Percentiles rank a stretch among this genome's conserved stretches.
Conservation (phyloP, 1,284 basidiomycete species). For the Malassezia vespertilionis region DNA sequence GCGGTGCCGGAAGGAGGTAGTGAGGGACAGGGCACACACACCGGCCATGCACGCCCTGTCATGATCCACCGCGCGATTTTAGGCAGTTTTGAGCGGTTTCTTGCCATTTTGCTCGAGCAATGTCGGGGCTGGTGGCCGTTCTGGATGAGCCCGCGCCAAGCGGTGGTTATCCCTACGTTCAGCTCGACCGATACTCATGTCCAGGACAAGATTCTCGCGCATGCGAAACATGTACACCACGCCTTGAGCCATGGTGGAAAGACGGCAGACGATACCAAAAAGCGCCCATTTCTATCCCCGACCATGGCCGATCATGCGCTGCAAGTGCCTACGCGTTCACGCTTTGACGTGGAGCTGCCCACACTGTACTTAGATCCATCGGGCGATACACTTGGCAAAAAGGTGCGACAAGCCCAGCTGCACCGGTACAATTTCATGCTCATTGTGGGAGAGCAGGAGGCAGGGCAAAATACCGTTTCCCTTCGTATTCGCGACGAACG, state of each 20-base stretch:
- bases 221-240: constrained; percentile 22
- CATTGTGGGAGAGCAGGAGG: constrained; percentile 39
- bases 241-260: constrained; percentile 20
- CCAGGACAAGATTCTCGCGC: constrained; percentile 12
- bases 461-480: constrained; percentile 24
- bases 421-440: constrained; percentile 36
- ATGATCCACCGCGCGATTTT: constrained; percentile 47
- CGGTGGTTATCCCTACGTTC: constrained; percentile 29
- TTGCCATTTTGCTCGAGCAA: constrained; percentile 44
- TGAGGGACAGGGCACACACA: neutral
- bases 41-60: constrained; percentile 23
- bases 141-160: constrained; percentile 41
- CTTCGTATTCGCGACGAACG: constrained; percentile 27
- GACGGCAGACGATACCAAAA: neutral
- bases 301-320: constrained; percentile 3
- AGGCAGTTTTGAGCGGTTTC: constrained; percentile 43
- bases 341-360: constrained; percentile 42
- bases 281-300: constrained; percentile 7
- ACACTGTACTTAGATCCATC: constrained; percentile 17
- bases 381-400: constrained; percentile 30
- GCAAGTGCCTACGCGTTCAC: constrained; percentile 6
- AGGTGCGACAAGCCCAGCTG: constrained; percentile 32
- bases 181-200: constrained; percentile 8
- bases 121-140: constrained; percentile 42
- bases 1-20: constrained; percentile 10